Evolutionary conservation across 495 filamentous ascomycete genomes (phyloP).

Genomic region (Aspergillus saccharolyticus): DNA sequence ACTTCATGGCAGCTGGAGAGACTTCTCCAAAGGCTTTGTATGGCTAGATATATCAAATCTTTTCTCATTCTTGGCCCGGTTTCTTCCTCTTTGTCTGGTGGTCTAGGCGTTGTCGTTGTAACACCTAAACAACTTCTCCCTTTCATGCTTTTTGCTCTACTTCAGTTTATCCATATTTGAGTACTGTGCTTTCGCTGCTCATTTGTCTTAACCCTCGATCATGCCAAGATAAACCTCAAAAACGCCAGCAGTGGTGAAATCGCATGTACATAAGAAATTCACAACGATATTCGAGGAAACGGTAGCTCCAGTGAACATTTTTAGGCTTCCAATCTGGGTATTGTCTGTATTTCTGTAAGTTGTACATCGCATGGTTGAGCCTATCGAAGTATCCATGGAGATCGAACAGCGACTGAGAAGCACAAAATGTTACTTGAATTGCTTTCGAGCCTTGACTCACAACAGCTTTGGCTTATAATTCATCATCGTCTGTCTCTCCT

Average conservation of each 20-base stretch:
- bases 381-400: too few species aligned
- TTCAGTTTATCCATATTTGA: conserved; percentile 11
- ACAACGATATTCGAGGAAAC: conserved; percentile 18
- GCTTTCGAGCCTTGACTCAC: background rate
- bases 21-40: conserved; percentile 46
- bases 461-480: conserved; percentile 29
- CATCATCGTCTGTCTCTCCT: conserved; percentile 52
- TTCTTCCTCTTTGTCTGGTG: conserved; percentile 34
- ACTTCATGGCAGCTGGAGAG: conserved; percentile 80
- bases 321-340: background rate
- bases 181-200: conserved; percentile 4
- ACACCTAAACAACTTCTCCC: conserved; percentile 29
- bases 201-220: conserved; percentile 7
- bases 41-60: conserved; percentile 26
- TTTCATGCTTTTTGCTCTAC: conserved; percentile 10
- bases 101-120: conserved; percentile 45
- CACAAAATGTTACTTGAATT: background rate
- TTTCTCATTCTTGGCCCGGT: conserved; percentile 18
- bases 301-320: conserved; percentile 12
- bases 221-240: conserved; percentile 22
- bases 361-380: too few species aligned
- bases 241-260: conserved; percentile 29
- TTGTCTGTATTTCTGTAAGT: too few species aligned
- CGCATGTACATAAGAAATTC: conserved; percentile 45
- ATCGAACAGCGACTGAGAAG: background rate